Conservation (phyloP, 331 rosid genomes). For the Quercus phellos region DNA sequence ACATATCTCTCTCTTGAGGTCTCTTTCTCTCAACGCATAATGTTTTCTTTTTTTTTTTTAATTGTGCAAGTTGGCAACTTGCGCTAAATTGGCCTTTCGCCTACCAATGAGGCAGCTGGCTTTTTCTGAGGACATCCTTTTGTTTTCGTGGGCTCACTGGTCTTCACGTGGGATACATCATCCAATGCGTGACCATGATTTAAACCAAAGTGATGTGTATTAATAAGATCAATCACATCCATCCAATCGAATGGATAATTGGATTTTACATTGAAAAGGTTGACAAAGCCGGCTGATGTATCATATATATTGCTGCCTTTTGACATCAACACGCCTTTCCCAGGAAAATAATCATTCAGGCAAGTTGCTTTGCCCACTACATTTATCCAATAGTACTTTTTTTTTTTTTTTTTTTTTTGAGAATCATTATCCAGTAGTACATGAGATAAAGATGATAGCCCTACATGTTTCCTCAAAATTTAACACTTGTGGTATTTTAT, state of each 20-base stretch:
- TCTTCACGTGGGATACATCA: conserved; percentile 34
- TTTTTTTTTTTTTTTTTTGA: too few species aligned
- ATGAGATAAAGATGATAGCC: too few species aligned
- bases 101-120: conserved; percentile 11
- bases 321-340: conserved; percentile 14
- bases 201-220: neutral
- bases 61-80: conserved; percentile 52
- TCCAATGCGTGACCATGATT: conserved; percentile 6
- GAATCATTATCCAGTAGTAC: too few species aligned
- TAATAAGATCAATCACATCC: conserved; percentile 6
- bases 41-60: neutral
- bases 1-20: neutral
- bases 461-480: too few species aligned
- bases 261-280: conserved; percentile 12
- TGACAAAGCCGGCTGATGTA: conserved; percentile 15
- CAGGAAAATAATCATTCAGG: conserved; percentile 19
- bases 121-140: conserved; percentile 34
- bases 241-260: conserved; percentile 1
- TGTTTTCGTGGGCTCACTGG: conserved; percentile 22
- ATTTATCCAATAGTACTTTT: neutral
- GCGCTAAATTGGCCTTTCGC: conserved; percentile 30
- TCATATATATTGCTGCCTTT: too few species aligned
- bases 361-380: neutral
- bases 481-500: too few species aligned
- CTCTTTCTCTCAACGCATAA: neutral